Base-by-base conservation (phyloP, 176 grass and related monocot species). In the Cenchrus fungigraminus region DNA sequence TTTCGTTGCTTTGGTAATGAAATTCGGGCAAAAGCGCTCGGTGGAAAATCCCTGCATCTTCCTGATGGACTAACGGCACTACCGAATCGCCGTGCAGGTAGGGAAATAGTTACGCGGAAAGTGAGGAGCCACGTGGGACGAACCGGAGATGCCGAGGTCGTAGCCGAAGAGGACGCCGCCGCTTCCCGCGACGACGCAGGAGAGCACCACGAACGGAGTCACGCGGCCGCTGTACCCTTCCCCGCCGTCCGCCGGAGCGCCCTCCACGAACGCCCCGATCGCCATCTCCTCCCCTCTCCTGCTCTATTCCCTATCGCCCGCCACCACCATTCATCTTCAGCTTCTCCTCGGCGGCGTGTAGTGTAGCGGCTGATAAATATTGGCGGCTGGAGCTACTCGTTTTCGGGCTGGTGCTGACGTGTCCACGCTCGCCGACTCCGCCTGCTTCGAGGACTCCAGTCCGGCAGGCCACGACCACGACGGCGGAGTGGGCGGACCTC, bases 111-210 rank as follows among this genome's bases (percentile, higher is more conserved):
- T 28, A 15, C 25, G 29, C 4, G 6, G 8, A 68, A 6, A 74
- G 57, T 12, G 13, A 73, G 37, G 8, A 20, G 28, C 45, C 8
- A 25, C 25, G 68, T 52, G 68, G 77, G 52, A 78, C 73, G 2
- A 9, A 78, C 95, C 92, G 66, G 95, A 97, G 76, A 97, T 85
- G 81, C 95, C 92, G 60, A 97, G 92, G 89, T 97, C 95, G 76
- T 97, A 97, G 62, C 95, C 95, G 89, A 93, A 97, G 87, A 97
- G 95, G 45, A 97, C 44, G 63, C 95, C 95, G 22, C 95, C 92
- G 88, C 92, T 93, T 68, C 89, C 90, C 28, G 95, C 95, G 43
- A 95, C 86, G 29, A 89, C 74, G 71, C 95, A 98, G 20, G 91
- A 90, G 69, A 97, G 86, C 83, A 92, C 45, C 40, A 94, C 84